These are phyloP conservation scores for Cladosporium sp. DNA, from an alignment of 2,329 filamentous ascomycete species.

Conservation along the genomic window DNA sequence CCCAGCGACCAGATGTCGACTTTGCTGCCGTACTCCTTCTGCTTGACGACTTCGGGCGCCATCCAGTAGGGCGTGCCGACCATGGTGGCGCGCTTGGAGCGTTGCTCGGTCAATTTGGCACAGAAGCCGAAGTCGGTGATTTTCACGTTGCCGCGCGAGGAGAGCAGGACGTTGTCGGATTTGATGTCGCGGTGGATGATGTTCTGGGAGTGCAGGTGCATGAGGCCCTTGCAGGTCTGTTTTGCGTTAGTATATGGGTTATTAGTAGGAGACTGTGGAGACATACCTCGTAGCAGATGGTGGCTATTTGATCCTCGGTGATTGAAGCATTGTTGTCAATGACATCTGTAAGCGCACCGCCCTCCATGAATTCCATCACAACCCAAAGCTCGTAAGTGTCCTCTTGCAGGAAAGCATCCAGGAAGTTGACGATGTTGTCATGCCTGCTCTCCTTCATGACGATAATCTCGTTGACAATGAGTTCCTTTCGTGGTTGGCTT, in stretches of 20 bases:
- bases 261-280: too few species aligned
- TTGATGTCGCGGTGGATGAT: conserved; percentile 99
- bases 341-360: conserved; percentile 96
- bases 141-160: conserved; percentile 93
- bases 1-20: conserved; percentile 98
- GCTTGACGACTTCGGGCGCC: conserved; percentile 95
- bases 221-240: conserved; percentile 86
- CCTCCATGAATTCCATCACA: conserved; percentile 99
- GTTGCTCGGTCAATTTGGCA: conserved; percentile 94
- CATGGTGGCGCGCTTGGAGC: conserved; percentile 98
- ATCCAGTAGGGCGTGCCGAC: conserved; percentile 99
- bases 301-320: conserved; percentile 96
- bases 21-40: conserved; percentile 97
- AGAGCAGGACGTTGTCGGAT: conserved; percentile 94
- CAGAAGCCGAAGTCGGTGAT: conserved; percentile 99
- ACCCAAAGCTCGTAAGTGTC: conserved; percentile 98
- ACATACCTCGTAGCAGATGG: conserved; percentile 90
- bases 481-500: conserved; percentile 96
- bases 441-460: conserved; percentile 99
- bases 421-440: conserved; percentile 98
- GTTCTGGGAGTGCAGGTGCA: conserved; percentile 94
- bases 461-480: conserved; percentile 98
- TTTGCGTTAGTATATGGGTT: too few species aligned
- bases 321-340: conserved; percentile 98
- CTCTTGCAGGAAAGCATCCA: conserved; percentile 87